Conservation (phyloP, 139 green algal species). For the Closterium sp. region DNA sequence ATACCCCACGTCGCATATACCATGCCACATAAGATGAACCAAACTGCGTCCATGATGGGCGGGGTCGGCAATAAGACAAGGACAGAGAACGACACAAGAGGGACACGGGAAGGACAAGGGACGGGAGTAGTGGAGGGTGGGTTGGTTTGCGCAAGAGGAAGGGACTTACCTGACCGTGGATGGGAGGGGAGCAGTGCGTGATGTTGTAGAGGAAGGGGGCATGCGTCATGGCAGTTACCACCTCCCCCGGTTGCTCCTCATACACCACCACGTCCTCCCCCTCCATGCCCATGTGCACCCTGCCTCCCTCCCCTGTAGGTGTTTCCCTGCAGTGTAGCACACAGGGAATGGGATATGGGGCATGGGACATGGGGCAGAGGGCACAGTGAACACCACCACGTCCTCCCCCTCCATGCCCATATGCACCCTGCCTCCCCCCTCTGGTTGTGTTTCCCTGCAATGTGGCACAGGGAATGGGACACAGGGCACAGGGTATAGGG, state of each 20-base stretch:
- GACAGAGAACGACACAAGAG: background rate
- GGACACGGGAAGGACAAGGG: background rate
- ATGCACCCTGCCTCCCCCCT: background rate
- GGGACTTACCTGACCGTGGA: background rate
- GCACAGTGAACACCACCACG: background rate
- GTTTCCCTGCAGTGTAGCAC: background rate
- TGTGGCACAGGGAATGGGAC: no score
- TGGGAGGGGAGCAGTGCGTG: conserved; percentile 7
- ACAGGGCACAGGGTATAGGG: no score
- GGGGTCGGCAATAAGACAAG: background rate
- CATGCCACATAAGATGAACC: background rate
- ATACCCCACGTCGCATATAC: no score
- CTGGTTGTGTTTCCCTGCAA: no score
- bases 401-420: background rate
- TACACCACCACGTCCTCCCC: background rate
- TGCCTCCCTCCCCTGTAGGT: background rate
- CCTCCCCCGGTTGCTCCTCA: background rate
- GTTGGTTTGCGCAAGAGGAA: background rate
- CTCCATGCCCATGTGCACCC: background rate
- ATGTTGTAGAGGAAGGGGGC: conserved; percentile 1
- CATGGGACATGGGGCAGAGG: background rate
- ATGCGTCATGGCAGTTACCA: background rate
- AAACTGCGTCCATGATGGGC: background rate
- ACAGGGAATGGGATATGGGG: background rate
- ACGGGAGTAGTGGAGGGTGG: background rate